A percentile compares a stretch with the other conserved stretches of the same genome.
Evolutionary conservation across 371 early-diverging fungal species (phyloP).

Genomic region (Lichtheimia corymbifera): DNA sequence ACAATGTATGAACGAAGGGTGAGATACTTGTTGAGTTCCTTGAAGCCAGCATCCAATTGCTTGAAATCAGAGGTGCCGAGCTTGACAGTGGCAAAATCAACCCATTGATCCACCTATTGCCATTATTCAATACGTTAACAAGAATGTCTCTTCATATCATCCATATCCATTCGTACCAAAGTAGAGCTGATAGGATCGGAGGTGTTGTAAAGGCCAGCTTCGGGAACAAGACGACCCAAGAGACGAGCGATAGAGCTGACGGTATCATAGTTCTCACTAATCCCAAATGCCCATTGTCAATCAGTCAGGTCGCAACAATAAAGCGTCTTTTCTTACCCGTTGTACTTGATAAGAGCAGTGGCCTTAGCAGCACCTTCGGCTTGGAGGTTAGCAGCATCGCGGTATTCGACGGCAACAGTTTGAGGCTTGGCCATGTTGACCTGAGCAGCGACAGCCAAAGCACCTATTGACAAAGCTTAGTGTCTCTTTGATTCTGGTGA

Average conservation of each 20-base stretch:
- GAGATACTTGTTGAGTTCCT: constrained; percentile 75
- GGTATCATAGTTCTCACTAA: constrained; percentile 42
- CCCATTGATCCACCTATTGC: constrained; percentile 61
- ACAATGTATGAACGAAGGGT: constrained; percentile 80
- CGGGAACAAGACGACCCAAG: constrained; percentile 41
- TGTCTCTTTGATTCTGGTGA: not conserved
- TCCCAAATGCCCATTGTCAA: not conserved
- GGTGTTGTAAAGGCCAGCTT: constrained; percentile 40
- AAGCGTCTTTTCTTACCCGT: constrained; percentile 30
- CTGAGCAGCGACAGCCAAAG: constrained; percentile 39
- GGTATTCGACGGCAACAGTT: constrained; percentile 39
- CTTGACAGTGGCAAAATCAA: constrained; percentile 63
- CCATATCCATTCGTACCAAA: constrained; percentile 22
- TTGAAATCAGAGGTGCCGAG: constrained; percentile 72
- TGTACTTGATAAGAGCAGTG: constrained; percentile 32
- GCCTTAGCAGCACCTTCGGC: constrained; percentile 36
- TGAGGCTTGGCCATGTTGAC: constrained; percentile 42
- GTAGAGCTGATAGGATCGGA: constrained; percentile 45
- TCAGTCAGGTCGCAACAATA: no score
- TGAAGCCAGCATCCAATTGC: constrained; percentile 65
- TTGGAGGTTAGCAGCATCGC: constrained; percentile 41
- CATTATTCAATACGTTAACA: not conserved
- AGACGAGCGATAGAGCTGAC: constrained; percentile 46
- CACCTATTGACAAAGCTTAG: constrained; percentile 18
- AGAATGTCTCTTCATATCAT: not conserved